Evolutionary conservation across 2,329 filamentous ascomycete species (phyloP), one percentile per base, ranked within the genome.

Genomic region (Metarhizium anisopliae): DNA sequence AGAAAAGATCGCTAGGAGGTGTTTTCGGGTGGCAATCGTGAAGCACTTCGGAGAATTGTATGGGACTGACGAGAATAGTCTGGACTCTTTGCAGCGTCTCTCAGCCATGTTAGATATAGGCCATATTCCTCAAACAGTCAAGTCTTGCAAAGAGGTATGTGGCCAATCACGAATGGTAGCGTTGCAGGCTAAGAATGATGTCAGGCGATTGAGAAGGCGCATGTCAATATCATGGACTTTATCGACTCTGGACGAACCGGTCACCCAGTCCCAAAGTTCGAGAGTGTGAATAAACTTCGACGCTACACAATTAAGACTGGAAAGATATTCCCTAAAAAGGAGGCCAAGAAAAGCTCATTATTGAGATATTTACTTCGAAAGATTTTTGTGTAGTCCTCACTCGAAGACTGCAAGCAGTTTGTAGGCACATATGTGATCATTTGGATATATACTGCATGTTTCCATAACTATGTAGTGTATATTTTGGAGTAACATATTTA

Each of bases 221-320:
- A 56, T 6, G 55, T 56, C 25, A 56, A 56, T 18, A 56, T 56
- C 7, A 50, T 56, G 16, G 55, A 56, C 42, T 56, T 56, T 53
- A 30, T 56, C 6, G 55, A 56, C n/a, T 53, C 43, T 4, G 50
- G 50, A 38, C 51, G 55, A 18, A 56, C 55, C 6, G 55, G 55
- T 4, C 6, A 20, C 1, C 51, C 55, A 4, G n/a, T 56, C 0
- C 51, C 8, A 18, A 38, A 25, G n/a, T 56, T 56, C 38, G 2
- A 6, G 6, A 14, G 4, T 7, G n/a, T 45, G 10, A 2, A 2
- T 6, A 11, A 50, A 25, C 51, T 56, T 14, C 42, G 11, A 16
- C 0, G 4, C 1, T 53, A 56, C n/a, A 53, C 55, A 6, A 6
- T 7, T 4, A 0, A 14, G 3, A 11, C 10, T 1, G 2, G 2